phyloP scores from a whole-genome alignment of 192 early-diverging fungal species.

The Coemansia sp. region DNA sequence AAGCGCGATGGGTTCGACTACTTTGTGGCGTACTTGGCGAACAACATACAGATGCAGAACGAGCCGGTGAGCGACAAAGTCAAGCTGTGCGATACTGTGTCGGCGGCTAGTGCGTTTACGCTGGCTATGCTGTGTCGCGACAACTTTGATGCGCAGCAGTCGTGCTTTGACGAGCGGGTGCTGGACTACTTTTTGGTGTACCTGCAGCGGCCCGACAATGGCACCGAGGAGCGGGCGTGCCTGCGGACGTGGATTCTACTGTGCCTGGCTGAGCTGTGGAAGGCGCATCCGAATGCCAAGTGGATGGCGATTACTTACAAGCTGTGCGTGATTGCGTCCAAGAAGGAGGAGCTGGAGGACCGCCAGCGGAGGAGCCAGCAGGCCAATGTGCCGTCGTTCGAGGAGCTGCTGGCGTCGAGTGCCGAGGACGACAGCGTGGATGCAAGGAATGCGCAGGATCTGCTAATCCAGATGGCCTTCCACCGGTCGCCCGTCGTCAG shows the following conservation, averaged over 20 bases:
- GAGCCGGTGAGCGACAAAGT: conserved; percentile 57
- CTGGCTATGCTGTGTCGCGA: conserved; percentile 92
- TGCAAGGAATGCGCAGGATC: conserved; percentile 45
- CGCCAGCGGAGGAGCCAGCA: conserved; percentile 19
- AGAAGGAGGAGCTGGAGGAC: conserved; percentile 29
- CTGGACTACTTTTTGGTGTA: conserved; percentile 57
- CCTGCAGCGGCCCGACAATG: conserved; percentile 54
- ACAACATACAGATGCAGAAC: conserved; percentile 64
- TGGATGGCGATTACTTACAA: conserved; percentile 59
- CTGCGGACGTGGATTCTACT: conserved; percentile 91
- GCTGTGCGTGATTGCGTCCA: conserved; percentile 76
- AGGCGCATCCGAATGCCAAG: conserved; percentile 66
- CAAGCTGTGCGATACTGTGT: conserved; percentile 51
- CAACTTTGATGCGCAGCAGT: conserved; percentile 81
- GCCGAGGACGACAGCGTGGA: conserved; percentile 48
- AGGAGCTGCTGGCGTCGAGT: conserved; percentile 54
- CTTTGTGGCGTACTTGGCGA: conserved; percentile 87
- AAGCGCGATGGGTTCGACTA: conserved; percentile 92
- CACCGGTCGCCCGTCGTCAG: conserved; percentile 74
- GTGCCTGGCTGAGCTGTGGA: conserved; percentile 86
- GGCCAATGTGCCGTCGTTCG: conserved; percentile 31
- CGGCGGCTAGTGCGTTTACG: conserved; percentile 81
- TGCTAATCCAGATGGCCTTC: conserved; percentile 48
- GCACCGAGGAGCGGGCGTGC: conserved; percentile 48
- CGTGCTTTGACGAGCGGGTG: conserved; percentile 66